Evolutionary conservation across 2,329 filamentous ascomycete genomes (phyloP).

Genomic region (Exophiala calicioides): DNA sequence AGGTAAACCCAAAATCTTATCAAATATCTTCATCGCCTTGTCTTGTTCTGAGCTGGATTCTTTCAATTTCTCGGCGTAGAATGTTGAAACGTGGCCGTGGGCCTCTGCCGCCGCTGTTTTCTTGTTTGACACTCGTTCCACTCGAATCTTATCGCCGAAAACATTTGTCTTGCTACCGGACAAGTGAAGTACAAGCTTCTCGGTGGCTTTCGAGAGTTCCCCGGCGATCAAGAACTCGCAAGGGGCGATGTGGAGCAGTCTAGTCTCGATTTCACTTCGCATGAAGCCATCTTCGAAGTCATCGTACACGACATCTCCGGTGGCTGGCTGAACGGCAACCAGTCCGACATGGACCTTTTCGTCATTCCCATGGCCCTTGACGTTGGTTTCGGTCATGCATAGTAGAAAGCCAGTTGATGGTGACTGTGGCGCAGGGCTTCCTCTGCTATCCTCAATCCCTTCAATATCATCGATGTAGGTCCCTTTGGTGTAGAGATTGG

Average conservation of each 20-base stretch:
- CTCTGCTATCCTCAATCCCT: conserved; percentile 62
- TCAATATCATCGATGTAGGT: conserved; percentile 95
- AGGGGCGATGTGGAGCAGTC: conserved; percentile 91
- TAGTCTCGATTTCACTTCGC: conserved; percentile 91
- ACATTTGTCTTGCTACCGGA: conserved; percentile 88
- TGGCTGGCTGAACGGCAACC: conserved; percentile 90
- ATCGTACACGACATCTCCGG: conserved; percentile 94
- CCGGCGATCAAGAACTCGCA: conserved; percentile 95
- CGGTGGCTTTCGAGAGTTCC: conserved; percentile 82
- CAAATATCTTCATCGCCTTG: conserved; percentile 67
- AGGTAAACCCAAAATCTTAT: conserved; percentile 81
- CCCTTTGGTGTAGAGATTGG: conserved; percentile 95
- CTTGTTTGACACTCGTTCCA: conserved; percentile 73
- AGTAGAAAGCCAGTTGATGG: conserved; percentile 80
- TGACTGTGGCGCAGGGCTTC: conserved; percentile 60
- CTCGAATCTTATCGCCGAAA: conserved; percentile 84
- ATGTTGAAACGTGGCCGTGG: conserved; percentile 85
- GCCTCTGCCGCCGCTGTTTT: conserved; percentile 83
- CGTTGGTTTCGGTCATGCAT: conserved; percentile 82
- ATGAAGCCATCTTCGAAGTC: conserved; percentile 97
- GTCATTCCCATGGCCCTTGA: conserved; percentile 79
- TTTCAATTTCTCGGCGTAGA: conserved; percentile 86
- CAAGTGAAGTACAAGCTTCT: conserved; percentile 87
- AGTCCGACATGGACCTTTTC: conserved; percentile 92
- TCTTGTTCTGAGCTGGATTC: conserved; percentile 55